Evolutionary conservation across 2,329 filamentous ascomycete genomes (phyloP).

Genomic region (Xylariaceae sp.): DNA sequence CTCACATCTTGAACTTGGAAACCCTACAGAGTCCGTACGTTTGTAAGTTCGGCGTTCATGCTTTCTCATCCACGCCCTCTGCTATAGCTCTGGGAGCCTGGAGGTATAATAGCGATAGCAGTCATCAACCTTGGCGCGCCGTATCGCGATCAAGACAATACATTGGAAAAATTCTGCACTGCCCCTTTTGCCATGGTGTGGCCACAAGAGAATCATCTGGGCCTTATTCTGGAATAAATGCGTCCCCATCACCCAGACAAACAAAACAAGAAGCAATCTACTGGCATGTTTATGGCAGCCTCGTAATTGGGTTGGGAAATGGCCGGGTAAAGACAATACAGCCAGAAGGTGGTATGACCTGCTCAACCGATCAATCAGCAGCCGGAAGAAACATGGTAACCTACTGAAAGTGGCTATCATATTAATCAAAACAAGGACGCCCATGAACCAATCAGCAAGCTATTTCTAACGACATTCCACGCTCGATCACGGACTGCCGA

Average conservation of each 20-base stretch:
- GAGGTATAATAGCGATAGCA: too few species aligned
- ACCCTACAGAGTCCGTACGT: too few species aligned
- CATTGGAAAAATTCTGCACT: too few species aligned
- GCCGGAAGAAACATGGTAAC: conserved; percentile 22
- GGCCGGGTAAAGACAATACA: conserved; percentile 30
- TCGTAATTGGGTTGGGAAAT: conserved; percentile 28
- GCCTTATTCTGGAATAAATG: too few species aligned
- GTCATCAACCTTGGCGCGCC: too few species aligned
- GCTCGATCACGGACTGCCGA: conserved; percentile 19
- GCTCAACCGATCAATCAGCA: conserved; percentile 26
- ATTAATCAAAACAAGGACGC: conserved; percentile 23
- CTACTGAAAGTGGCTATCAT: conserved; percentile 24
- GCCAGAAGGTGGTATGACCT: conserved; percentile 24
- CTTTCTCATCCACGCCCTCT: too few species aligned
- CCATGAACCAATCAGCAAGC: conserved; percentile 21
- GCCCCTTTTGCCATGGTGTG: too few species aligned
- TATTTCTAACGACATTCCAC: conserved; percentile 15
- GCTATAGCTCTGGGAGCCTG: too few species aligned
- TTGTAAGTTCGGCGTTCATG: too few species aligned
- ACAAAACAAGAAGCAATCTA: conserved; percentile 15
- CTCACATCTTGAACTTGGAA: too few species aligned
- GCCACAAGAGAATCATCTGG: too few species aligned
- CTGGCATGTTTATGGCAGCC: conserved; percentile 22
- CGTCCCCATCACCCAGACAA: conserved; percentile 10
- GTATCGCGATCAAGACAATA: too few species aligned